Conservation (phyloP, 2,329 filamentous ascomycete genomes). For the Albophoma yamanashiensis region DNA sequence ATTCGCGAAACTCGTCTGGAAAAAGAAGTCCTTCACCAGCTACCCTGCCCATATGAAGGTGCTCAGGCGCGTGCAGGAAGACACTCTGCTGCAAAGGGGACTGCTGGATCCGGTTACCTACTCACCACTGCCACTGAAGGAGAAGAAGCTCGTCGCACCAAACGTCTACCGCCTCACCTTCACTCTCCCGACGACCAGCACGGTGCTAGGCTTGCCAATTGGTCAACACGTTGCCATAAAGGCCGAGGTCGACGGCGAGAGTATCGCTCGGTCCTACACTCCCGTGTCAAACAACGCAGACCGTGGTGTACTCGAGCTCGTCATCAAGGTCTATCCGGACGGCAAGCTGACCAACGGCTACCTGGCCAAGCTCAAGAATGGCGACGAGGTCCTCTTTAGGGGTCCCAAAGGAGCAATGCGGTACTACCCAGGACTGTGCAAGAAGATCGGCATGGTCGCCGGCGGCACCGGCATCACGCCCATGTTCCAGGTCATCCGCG, state of each 20-base stretch:
- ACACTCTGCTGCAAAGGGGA: slow-evolving; percentile 29
- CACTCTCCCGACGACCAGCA: slow-evolving; percentile 29
- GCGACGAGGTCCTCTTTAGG: slow-evolving; percentile 39
- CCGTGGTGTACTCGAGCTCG: slow-evolving; percentile 35
- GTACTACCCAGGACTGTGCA: slow-evolving; percentile 30
- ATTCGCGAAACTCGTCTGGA: background rate
- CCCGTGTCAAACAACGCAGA: slow-evolving; percentile 40
- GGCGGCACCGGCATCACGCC: slow-evolving; percentile 27
- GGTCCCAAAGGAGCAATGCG: slow-evolving; percentile 48
- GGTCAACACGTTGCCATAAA: slow-evolving; percentile 46
- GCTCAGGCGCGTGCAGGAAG: slow-evolving; percentile 21
- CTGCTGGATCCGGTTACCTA: slow-evolving; percentile 40
- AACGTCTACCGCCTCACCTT: slow-evolving; percentile 37
- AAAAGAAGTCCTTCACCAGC: slow-evolving; percentile 15
- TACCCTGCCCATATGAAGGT: slow-evolving; percentile 29
- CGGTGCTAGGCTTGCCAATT: slow-evolving; percentile 41
- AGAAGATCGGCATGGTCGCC: slow-evolving; percentile 43
- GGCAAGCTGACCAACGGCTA: slow-evolving; percentile 39
- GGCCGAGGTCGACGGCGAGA: slow-evolving; percentile 31
- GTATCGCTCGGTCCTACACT: slow-evolving; percentile 42
- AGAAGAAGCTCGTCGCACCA: slow-evolving; percentile 27
- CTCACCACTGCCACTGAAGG: slow-evolving; percentile 31
- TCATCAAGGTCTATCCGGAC: slow-evolving; percentile 40
- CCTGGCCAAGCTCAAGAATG: slow-evolving; percentile 32
- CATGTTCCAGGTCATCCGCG: slow-evolving; percentile 45